Evolutionary conservation across 768 basidiomycete genomes (phyloP).

Genomic region (Paxillus ammoniavirescens): DNA sequence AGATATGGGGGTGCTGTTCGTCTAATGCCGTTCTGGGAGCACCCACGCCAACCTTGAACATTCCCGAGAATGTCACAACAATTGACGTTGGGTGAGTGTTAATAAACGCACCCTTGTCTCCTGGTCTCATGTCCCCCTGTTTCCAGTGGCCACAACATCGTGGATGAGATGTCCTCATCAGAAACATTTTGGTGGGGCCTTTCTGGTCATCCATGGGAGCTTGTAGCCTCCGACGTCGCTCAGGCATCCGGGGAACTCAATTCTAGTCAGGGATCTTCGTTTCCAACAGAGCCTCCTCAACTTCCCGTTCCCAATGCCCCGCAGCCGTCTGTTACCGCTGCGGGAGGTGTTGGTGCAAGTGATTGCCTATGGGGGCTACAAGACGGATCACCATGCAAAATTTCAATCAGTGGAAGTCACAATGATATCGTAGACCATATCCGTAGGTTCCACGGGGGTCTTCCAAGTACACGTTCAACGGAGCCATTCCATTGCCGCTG

Average conservation of each 20-base stretch:
- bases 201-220: neutral
- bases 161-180: neutral
- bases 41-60: too few species aligned
- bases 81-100: too few species aligned
- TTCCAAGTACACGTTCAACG: neutral
- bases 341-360: neutral
- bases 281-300: neutral
- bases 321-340: neutral
- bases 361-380: neutral
- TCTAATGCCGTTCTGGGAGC: too few species aligned
- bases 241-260: neutral
- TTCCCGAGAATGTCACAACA: too few species aligned
- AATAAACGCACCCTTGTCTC: too few species aligned
- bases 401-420: neutral
- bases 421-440: neutral
- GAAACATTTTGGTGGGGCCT: neutral
- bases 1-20: too few species aligned
- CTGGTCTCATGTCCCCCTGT: too few species aligned
- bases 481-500: neutral
- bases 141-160: neutral
- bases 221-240: neutral
- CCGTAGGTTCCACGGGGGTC: neutral
- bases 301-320: neutral
- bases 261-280: neutral
- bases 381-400: neutral